Evolutionary conservation across 371 early-diverging fungal genomes (phyloP).

Genomic region (Syncephalastrum racemosum): DNA sequence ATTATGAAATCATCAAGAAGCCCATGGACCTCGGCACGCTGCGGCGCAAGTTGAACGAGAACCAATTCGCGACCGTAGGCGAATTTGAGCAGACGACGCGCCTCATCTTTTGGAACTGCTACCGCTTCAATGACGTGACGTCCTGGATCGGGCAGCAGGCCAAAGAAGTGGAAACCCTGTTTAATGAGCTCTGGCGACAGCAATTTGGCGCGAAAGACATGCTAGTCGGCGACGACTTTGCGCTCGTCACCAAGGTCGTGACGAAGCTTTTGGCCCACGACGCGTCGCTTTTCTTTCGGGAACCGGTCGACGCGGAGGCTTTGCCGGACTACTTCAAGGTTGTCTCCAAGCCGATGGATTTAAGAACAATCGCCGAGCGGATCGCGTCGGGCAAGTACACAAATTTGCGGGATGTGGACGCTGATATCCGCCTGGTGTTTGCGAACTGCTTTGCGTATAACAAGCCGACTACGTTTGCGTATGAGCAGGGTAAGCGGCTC

Average conservation of each 20-base stretch:
- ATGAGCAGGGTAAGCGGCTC: conserved; percentile 70
- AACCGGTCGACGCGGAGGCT: conserved; percentile 90
- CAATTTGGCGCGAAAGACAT: conserved; percentile 41
- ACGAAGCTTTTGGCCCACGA: conserved; percentile 40
- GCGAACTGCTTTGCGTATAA: conserved; percentile 94
- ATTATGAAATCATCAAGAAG: conserved; percentile 82
- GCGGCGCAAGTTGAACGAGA: conserved; percentile 67
- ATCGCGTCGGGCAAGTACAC: conserved; percentile 65
- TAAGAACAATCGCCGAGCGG: conserved; percentile 85
- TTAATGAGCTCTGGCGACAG: conserved; percentile 41
- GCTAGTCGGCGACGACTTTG: conserved; percentile 36
- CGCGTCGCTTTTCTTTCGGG: conserved; percentile 58
- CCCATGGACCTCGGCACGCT: conserved; percentile 98
- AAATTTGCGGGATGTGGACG: conserved; percentile 45
- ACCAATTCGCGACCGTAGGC: conserved; percentile 43
- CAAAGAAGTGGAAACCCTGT: conserved; percentile 33
- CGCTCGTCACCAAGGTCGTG: conserved; percentile 36
- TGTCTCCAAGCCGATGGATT: conserved; percentile 95
- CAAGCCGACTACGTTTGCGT: conserved; percentile 74
- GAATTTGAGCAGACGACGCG: conserved; percentile 60
- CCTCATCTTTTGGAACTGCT: conserved; percentile 87
- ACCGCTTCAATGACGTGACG: conserved; percentile 83
- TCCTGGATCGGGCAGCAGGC: conserved; percentile 48
- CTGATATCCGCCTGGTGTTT: conserved; percentile 68
- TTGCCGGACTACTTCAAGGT: conserved; percentile 86